A percentile compares a stretch with the other conserved stretches of the same genome.
Conservation (phyloP, 768 basidiomycete genomes). For the Pleurotus pulmonarius region DNA sequence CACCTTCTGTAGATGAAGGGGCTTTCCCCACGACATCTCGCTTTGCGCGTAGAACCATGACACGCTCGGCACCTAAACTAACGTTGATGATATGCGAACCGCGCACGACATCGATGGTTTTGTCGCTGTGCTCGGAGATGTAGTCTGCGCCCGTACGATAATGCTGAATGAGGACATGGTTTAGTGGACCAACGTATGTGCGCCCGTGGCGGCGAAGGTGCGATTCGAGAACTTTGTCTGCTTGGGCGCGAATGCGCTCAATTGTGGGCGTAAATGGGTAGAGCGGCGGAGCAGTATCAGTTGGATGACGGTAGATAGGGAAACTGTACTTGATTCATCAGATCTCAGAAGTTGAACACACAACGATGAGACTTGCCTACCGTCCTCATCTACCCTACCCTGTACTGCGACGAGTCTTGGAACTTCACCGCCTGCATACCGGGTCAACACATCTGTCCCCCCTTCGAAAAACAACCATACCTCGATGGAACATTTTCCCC, state of each 20-base stretch:
- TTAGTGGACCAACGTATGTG: constrained; percentile 51
- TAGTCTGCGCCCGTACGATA: constrained; percentile 79
- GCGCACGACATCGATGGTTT: constrained; percentile 76
- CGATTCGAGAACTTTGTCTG: constrained; percentile 45
- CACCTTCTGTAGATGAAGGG: constrained; percentile 9
- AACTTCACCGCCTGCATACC: constrained; percentile 61
- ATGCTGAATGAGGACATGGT: constrained; percentile 80
- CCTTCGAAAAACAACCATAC: constrained; percentile 24
- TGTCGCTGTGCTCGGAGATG: constrained; percentile 86
- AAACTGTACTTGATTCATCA: constrained; percentile 34
- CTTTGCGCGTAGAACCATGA: constrained; percentile 73
- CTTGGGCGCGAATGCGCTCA: constrained; percentile 55
- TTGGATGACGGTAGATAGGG: constrained; percentile 80
- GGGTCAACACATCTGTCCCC: not conserved
- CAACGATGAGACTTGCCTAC: constrained; percentile 30
- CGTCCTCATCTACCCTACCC: constrained; percentile 47
- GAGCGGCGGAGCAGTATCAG: constrained; percentile 72
- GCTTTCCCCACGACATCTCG: constrained; percentile 31
- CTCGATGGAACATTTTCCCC: constrained; percentile 73
- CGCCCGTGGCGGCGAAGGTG: not conserved
- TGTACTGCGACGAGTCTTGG: constrained; percentile 63
- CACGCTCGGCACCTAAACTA: constrained; percentile 72
- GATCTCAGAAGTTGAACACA: not conserved
- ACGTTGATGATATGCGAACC: constrained; percentile 79
- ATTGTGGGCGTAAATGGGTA: constrained; percentile 68